Base-by-base conservation (phyloP, 441 rosid species). In the Croton setiger region DNA sequence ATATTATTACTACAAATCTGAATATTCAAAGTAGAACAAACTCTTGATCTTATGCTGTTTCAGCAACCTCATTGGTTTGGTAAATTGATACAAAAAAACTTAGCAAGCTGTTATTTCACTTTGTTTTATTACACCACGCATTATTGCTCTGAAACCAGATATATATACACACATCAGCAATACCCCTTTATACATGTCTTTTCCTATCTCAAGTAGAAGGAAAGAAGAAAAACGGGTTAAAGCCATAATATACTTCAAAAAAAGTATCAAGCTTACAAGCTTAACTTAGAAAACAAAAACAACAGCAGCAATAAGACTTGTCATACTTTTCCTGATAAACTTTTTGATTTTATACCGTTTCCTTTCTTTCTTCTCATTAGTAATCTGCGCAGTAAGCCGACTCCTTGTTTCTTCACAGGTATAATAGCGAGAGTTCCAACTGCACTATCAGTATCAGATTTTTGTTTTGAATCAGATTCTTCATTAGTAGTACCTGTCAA, bases 291-390 rank as follows among this genome's bases (percentile, higher is more conserved):
- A 65, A 65, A 47, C 23, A 4, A 20, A 23, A 13, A n/a, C 31
- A 39, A 36, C 15, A 12, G 37, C 60, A 55, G 60, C 37, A 27
- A 27, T 8, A 55, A 23, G 37, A 27, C n/a, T 4, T 27, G 7
- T 75, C 69, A 71, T 54, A 64, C 73, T 51, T 56, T 82, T n/a
- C 74, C 79, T 60, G 83, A 7, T 39, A 9, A 76, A 45, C 83
- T 71, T 55, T 60, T 72, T 60, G 75, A 72, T 78, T 81, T 87
- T 82, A 81, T 86, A 81, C 68, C 76, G 66, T 75, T 67, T 72
- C 87, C 86, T 73, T 84, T 87, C 85, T 77, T 91, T 84, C 76
- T 88, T 82, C 96, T 81, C 78, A 85, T 79, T 65, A 94, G 73
- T 69, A 93, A 74, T 81, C 79, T 89, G 79, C 87, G 77, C 27